A percentile compares a stretch with the other conserved stretches of the same genome.
Conservation (phyloP, 2,329 filamentous ascomycete genomes). For the Canariomyces notabilis region DNA sequence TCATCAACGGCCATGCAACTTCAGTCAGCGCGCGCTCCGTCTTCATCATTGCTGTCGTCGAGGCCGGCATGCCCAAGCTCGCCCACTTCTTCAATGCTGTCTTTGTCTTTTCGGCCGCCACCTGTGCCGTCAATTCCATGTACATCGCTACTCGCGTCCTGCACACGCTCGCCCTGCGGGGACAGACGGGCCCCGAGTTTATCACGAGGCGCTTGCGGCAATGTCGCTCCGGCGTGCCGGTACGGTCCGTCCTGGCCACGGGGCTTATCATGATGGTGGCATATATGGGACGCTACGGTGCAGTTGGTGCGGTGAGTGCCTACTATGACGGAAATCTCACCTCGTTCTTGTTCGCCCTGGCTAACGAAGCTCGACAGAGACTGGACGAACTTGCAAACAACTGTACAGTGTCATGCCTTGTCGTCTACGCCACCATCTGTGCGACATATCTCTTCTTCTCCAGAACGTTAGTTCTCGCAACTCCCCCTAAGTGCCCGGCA, state of each 20-base stretch:
- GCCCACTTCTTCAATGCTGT: constrained; percentile 37
- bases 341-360: neutral
- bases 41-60: constrained; percentile 36
- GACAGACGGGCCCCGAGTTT: constrained; percentile 37
- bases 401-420: constrained; percentile 36
- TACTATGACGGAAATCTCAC: neutral
- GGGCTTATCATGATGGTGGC: constrained; percentile 34
- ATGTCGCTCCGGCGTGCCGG: constrained; percentile 35
- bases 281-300: constrained; percentile 36
- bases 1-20: constrained; percentile 36
- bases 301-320: constrained; percentile 32
- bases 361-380: constrained; percentile 26
- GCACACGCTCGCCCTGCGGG: constrained; percentile 34
- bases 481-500: neutral
- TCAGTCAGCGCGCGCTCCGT: constrained; percentile 32
- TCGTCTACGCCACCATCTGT: constrained; percentile 37
- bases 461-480: constrained; percentile 28
- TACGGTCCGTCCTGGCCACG: constrained; percentile 37
- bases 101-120: constrained; percentile 35
- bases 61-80: constrained; percentile 32
- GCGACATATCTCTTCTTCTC: constrained; percentile 37
- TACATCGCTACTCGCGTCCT: constrained; percentile 35
- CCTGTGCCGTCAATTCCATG: constrained; percentile 35
- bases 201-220: constrained; percentile 34
- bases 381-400: constrained; percentile 35